Evolutionary conservation across 331 rosid genomes (phyloP), one percentile per base, ranked within the genome.

Genomic region (Rosa hybrid): DNA sequence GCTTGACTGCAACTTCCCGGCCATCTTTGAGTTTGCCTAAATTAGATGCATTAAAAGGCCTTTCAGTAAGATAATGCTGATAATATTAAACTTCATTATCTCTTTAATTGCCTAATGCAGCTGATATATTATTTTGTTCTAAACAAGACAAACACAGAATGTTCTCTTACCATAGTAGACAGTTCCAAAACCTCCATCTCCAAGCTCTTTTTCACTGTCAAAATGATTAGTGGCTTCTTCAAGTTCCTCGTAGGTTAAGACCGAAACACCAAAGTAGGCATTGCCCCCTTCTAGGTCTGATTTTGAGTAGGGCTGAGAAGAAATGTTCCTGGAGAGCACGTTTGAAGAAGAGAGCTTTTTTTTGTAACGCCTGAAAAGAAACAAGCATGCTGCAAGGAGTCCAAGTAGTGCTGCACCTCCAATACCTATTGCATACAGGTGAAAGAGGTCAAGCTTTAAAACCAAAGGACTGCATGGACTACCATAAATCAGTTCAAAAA

Each of bases 101-200:
- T 68, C 69, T 21, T 75, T 21, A 25, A 7, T 12, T 11, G 27
- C 42, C 25, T 1, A 67, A 27, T 13, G 69, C 4, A 64, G 70
- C 21, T 30, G 70, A 14, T 64, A 64, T 2, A 7, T 2, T 34
- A 64, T 6, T 34, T 64, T 64, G 46, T 8, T 67, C 14, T 30
- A 30, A n/a, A 1, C 10, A 54, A 67, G 44, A 64, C n/a, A 64
- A 64, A 30, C 21, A 64, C 5, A 30, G 8, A 62, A 30, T 64
- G 70, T 16, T 34, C 44, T 41, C 88, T 78, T 30, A 93, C 97
- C 96, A 63, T 81, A 70, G 76, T 89, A 91, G 23, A 92, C 96
- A 50, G 91, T 78, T 20, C 96, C 98, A 59, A 90, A 92, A 48
- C 97, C 97, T 64, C 98, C 98, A 27, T 88, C 90, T 78, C 97